phyloP scores from a whole-genome alignment of 306 rosid species.

The Citrullus colocynthis region DNA sequence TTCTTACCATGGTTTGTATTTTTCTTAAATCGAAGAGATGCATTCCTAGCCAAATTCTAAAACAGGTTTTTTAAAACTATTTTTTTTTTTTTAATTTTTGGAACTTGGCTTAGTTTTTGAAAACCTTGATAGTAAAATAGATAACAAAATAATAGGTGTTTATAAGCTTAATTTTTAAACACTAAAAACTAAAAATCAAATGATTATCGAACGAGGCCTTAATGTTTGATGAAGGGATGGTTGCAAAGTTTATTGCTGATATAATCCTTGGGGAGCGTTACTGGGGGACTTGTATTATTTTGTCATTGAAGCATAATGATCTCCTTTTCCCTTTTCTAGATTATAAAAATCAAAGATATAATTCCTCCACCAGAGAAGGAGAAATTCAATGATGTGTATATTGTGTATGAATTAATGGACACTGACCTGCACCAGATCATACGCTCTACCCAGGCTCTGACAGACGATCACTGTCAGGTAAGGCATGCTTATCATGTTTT shows the following conservation, averaged over 20 bases:
- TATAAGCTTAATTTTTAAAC: too few relatives aligned
- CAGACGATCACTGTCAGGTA: slow-evolving; percentile 93
- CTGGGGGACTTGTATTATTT: background rate
- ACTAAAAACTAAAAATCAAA: too few relatives aligned
- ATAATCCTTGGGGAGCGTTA: background rate
- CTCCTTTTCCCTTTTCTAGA: slow-evolving; percentile 19
- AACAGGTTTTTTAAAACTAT: too few relatives aligned
- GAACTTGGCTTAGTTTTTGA: too few relatives aligned
- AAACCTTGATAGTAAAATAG: too few relatives aligned
- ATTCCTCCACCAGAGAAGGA: slow-evolving; percentile 61
- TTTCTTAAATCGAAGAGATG: too few relatives aligned
- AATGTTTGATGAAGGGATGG: background rate
- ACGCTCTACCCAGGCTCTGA: slow-evolving; percentile 61
- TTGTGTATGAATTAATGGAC: slow-evolving; percentile 83
- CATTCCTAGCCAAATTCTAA: too few relatives aligned
- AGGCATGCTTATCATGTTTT: background rate
- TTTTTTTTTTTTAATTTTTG: too few relatives aligned
- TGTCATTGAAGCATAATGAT: background rate
- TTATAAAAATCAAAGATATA: slow-evolving; percentile 77
- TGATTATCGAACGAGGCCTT: background rate
- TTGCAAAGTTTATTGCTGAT: background rate
- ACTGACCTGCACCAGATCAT: slow-evolving; percentile 86
- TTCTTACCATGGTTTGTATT: too few relatives aligned
- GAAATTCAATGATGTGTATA: slow-evolving; percentile 72
- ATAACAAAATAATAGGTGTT: too few relatives aligned